These are phyloP conservation scores for Fusarium penzigii DNA, from an alignment of 2,329 filamentous ascomycete genomes.

Conservation along the genomic window DNA sequence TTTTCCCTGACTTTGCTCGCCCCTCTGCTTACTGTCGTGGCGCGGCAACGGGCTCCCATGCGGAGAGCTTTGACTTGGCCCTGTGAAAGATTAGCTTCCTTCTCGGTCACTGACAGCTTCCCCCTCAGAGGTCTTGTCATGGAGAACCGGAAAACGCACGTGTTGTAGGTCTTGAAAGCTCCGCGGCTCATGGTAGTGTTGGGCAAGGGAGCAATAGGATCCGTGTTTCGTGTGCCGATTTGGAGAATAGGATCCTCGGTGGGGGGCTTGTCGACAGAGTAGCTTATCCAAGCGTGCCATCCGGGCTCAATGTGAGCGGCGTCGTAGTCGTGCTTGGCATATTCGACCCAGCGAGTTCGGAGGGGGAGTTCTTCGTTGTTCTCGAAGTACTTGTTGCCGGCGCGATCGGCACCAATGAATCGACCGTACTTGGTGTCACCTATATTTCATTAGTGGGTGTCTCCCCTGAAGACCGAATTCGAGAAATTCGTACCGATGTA, in stretches of 20 bases:
- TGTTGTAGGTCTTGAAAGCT: constrained; percentile 92
- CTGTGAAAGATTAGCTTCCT: constrained; percentile 36
- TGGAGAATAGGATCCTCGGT: constrained; percentile 72
- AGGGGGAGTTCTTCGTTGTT: constrained; percentile 94
- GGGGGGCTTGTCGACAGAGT: constrained; percentile 86
- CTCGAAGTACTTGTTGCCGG: constrained; percentile 98
- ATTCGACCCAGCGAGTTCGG: constrained; percentile 96
- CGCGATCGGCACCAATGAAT: constrained; percentile 81
- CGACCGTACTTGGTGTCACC: constrained; percentile 96
- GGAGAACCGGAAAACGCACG: constrained; percentile 60
- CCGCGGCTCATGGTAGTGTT: constrained; percentile 75
- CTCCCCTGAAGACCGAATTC: background rate
- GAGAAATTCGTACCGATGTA: constrained; percentile 52
- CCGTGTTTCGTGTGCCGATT: constrained; percentile 71
- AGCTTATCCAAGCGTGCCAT: constrained; percentile 98
- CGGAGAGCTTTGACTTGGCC: constrained; percentile 53
- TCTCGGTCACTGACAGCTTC: background rate
- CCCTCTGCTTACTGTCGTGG: constrained; percentile 30
- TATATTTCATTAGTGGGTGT: constrained; percentile 37
- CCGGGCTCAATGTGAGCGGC: constrained; percentile 87
- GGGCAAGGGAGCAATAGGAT: constrained; percentile 68
- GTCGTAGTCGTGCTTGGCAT: constrained; percentile 83
- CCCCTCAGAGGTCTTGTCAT: background rate
- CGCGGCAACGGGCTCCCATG: constrained; percentile 52
- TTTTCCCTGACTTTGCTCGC: constrained; percentile 5